A percentile compares a stretch with the other conserved stretches of the same genome.
Conservation (phyloP, 2,329 filamentous ascomycete genomes). For the Colletotrichum kahawae region DNA sequence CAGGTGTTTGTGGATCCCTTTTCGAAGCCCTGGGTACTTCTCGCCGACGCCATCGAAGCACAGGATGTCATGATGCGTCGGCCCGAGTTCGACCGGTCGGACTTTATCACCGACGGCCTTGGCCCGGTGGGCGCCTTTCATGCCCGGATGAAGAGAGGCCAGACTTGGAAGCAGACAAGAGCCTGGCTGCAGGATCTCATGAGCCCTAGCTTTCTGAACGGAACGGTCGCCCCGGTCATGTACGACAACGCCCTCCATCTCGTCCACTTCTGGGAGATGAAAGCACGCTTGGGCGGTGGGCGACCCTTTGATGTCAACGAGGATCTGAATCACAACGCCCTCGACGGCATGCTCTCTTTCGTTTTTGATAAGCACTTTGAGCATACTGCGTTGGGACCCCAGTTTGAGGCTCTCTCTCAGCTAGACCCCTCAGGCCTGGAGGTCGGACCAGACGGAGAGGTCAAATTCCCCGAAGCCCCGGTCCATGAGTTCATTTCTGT, state of each 20-base stretch:
- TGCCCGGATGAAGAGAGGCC: constrained; percentile 34
- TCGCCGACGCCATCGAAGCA: constrained; percentile 36
- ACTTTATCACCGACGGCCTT: not conserved
- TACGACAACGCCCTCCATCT: not conserved
- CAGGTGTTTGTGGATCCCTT: constrained; percentile 53
- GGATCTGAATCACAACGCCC: not conserved
- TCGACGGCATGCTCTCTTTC: not conserved
- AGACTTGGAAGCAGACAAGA: constrained; percentile 33
- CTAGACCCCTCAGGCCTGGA: not conserved
- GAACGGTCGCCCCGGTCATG: not conserved
- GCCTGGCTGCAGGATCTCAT: constrained; percentile 41
- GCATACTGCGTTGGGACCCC: not conserved
- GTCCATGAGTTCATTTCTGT: not conserved
- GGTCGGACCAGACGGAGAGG: not conserved
- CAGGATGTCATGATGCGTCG: constrained; percentile 49
- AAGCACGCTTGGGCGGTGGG: not conserved
- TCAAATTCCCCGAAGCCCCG: not conserved
- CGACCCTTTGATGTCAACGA: not conserved
- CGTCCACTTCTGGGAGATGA: not conserved
- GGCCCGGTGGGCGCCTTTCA: constrained; percentile 34
- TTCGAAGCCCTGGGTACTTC: constrained; percentile 44
- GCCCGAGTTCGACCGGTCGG: constrained; percentile 46
- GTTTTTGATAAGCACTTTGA: not conserved
- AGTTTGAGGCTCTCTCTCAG: not conserved
- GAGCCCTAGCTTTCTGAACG: constrained; percentile 35